Conservation (phyloP, 2,329 filamentous ascomycete species). For the Zymoseptoria brevis region DNA sequence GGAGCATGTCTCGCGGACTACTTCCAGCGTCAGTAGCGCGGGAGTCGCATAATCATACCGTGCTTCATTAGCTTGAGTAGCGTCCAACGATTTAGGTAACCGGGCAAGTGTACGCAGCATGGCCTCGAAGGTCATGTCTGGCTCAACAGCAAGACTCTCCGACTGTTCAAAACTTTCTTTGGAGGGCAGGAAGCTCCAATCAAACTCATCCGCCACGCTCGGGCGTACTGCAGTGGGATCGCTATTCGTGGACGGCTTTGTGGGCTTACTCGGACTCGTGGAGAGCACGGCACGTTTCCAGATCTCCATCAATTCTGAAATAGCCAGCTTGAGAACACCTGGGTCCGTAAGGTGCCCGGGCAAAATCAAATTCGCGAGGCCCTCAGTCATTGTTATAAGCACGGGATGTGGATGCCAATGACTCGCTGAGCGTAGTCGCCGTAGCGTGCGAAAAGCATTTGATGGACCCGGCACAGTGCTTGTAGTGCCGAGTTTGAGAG, state of each 20-base stretch:
- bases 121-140: constrained; percentile 6
- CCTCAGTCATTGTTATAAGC: not conserved
- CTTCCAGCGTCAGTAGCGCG: constrained; percentile 16
- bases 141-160: not conserved
- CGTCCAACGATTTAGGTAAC: not conserved
- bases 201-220: not conserved
- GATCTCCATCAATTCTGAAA: constrained; percentile 10
- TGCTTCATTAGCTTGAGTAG: constrained; percentile 1
- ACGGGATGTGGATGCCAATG: not conserved
- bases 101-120: constrained; percentile 13
- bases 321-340: not conserved
- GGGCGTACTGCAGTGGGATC: not conserved
- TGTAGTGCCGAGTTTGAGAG: not conserved
- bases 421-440: not conserved
- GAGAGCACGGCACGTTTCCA: constrained; percentile 8
- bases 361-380: not conserved
- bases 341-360: not conserved
- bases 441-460: not conserved
- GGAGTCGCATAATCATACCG: constrained; percentile 15
- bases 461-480: not conserved
- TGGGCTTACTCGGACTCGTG: not conserved
- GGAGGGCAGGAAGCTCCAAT: constrained; percentile 17
- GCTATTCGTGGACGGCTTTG: not conserved
- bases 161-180: constrained; percentile 4
- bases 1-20: not conserved